A percentile compares a stretch with the other conserved stretches of the same genome.
These are phyloP conservation scores for Pestalotiopsis sp. DNA, from an alignment of 2,329 filamentous ascomycete genomes.

Conservation along the genomic window DNA sequence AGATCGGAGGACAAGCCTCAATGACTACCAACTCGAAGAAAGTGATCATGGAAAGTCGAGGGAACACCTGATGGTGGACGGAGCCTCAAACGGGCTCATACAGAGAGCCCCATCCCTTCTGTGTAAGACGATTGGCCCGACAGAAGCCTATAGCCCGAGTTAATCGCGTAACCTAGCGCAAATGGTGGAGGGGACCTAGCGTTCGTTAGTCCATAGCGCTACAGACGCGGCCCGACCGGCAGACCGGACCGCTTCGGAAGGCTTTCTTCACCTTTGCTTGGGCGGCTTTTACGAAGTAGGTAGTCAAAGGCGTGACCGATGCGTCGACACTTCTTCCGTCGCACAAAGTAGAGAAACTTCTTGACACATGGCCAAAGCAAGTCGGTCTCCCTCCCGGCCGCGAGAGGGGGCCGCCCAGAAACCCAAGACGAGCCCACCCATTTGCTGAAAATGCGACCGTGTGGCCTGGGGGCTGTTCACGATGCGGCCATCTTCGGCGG, in stretches of 20 bases:
- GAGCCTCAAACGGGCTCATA: too few species aligned
- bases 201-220: not conserved
- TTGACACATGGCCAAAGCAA: not conserved
- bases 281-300: too few species aligned
- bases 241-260: constrained; percentile 6
- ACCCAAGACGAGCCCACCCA: not conserved
- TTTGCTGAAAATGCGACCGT: not conserved
- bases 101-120: not conserved
- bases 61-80: too few species aligned
- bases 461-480: not conserved
- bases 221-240: constrained; percentile 9
- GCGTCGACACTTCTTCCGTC: not conserved
- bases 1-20: too few species aligned
- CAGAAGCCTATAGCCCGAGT: not conserved
- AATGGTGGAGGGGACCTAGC: not conserved
- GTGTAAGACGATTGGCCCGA: constrained; percentile 7
- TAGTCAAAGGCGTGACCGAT: not conserved
- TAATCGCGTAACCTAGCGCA: not conserved
- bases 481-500: constrained; percentile 1
- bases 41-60: too few species aligned
- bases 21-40: too few species aligned
- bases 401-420: not conserved
- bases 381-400: not conserved
- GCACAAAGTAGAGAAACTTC: constrained; percentile 2
- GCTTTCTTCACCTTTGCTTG: not conserved